A percentile compares a stretch with the other conserved stretches of the same genome.
Conservation (phyloP, 257 asterid genomes). For the Nicotiana paniculata region DNA sequence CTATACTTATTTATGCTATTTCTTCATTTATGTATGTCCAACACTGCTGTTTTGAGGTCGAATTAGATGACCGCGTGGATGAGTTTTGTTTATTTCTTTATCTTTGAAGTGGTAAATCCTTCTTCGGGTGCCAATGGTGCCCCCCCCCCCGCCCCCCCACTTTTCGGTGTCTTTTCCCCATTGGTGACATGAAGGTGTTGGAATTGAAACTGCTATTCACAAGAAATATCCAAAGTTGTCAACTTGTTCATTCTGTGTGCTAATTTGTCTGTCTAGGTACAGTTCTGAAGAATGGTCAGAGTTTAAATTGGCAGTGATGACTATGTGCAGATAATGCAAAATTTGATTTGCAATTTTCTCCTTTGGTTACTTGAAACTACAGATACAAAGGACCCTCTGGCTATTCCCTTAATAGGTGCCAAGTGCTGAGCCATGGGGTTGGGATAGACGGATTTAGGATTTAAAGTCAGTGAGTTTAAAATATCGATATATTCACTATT, state of each 20-base stretch:
- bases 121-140: background rate
- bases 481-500: background rate
- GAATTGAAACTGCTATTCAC: background rate
- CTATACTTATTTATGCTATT: background rate
- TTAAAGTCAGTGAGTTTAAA: background rate
- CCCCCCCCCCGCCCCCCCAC: background rate
- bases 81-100: background rate
- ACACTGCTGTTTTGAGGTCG: background rate
- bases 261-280: background rate
- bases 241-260: background rate
- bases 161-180: background rate
- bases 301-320: background rate
- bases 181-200: background rate
- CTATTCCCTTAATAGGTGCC: no score
- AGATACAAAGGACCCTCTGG: background rate
- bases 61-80: background rate
- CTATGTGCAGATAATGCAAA: background rate
- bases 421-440: background rate
- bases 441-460: background rate
- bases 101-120: background rate
- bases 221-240: background rate
- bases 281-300: background rate
- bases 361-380: background rate
- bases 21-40: background rate
- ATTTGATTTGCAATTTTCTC: background rate